Percentiles rank a stretch among this genome's conserved stretches.
phyloP scores from a whole-genome alignment of 805 yeast genomes.

The Barnettozyma sucrosica region DNA sequence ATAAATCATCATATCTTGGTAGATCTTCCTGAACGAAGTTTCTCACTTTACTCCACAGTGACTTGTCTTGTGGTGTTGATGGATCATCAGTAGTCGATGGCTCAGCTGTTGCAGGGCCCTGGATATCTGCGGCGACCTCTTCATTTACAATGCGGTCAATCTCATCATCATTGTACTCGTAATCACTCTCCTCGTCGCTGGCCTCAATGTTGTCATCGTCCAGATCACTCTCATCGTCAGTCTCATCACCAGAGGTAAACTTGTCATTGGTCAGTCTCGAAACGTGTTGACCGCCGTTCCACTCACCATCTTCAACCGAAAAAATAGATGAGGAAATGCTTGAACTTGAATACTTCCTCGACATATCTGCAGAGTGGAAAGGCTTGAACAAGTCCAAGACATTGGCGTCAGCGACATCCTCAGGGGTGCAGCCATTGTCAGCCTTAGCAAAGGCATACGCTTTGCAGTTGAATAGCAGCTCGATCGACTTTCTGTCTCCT shows the following conservation, averaged over 20 bases:
- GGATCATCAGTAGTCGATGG: neutral
- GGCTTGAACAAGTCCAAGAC: constrained; percentile 28
- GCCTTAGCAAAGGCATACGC: constrained; percentile 52
- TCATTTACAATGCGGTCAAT: neutral
- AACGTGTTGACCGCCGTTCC: constrained; percentile 25
- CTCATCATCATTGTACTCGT: constrained; percentile 15
- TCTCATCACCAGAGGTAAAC: constrained; percentile 23
- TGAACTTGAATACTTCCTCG: constrained; percentile 23
- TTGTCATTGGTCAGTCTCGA: constrained; percentile 31
- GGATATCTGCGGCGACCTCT: neutral
- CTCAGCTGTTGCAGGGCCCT: neutral
- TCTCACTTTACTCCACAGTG: constrained; percentile 34
- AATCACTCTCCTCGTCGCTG: constrained; percentile 27
- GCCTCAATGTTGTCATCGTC: constrained; percentile 17
- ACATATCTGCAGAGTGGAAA: constrained; percentile 8
- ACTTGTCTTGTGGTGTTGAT: constrained; percentile 16
- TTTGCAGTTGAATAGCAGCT: constrained; percentile 54
- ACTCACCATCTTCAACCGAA: constrained; percentile 27
- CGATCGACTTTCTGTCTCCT: constrained; percentile 66
- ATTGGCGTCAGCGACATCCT: constrained; percentile 35
- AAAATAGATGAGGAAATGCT: constrained; percentile 26
- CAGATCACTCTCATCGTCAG: constrained; percentile 15
- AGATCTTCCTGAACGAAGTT: constrained; percentile 39
- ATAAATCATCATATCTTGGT: constrained; percentile 72
- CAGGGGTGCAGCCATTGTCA: constrained; percentile 42